Conservation (phyloP, 805 yeast genomes). For the Metschnikowia continentalis region DNA sequence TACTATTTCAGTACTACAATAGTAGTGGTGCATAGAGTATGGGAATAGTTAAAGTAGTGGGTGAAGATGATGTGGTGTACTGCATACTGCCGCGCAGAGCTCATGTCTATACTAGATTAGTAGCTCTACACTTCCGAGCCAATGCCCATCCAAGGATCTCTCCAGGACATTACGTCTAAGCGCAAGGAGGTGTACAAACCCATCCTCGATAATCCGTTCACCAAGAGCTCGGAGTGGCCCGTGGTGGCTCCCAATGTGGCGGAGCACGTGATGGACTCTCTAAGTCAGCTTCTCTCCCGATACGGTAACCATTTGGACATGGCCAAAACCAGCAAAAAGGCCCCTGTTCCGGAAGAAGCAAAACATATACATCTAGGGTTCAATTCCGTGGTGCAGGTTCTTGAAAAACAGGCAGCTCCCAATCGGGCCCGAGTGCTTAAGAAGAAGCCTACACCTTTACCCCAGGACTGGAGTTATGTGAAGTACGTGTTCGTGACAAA, state of each 20-base stretch:
- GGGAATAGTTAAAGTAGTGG: too few relatives aligned
- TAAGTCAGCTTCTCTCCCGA: constrained; percentile 14
- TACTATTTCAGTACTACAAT: too few relatives aligned
- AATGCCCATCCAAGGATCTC: constrained; percentile 25
- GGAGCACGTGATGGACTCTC: constrained; percentile 11
- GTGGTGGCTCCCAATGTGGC: constrained; percentile 5
- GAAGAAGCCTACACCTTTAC: constrained; percentile 2
- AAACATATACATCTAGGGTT: constrained; percentile 43
- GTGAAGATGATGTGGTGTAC: too few relatives aligned
- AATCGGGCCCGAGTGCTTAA: constrained; percentile 15
- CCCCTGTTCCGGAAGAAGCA: constrained; percentile 24
- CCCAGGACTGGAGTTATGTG: constrained; percentile 14
- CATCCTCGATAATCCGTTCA: constrained; percentile 58
- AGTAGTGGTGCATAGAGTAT: too few relatives aligned
- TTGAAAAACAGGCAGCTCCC: constrained; percentile 42
- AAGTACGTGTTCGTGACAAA: constrained; percentile 57
- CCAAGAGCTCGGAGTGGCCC: constrained; percentile 30
- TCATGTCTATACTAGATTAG: not conserved
- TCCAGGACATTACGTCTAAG: constrained; percentile 48
- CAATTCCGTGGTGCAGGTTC: constrained; percentile 47
- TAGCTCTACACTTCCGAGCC: not conserved
- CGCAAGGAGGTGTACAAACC: constrained; percentile 61
- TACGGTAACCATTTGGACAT: constrained; percentile 14
- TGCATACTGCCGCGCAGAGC: constrained; percentile 3
- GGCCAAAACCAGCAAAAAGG: not conserved